These are phyloP conservation scores for Fraxinus cuspidata DNA, from an alignment of 257 asterid genomes.

Conservation along the genomic window DNA sequence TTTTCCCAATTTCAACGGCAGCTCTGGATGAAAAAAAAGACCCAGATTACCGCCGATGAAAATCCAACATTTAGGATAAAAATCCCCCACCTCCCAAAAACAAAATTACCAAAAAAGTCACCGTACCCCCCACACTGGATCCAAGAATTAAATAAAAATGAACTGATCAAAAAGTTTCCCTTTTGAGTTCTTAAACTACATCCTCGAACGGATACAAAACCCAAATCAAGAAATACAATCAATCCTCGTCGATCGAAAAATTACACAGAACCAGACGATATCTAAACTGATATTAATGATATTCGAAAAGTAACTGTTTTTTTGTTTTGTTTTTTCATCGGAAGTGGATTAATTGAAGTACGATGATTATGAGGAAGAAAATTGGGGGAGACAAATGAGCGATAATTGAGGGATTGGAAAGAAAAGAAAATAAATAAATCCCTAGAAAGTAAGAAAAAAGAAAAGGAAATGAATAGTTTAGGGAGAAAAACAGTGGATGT, in stretches of 20 bases:
- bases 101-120: background rate
- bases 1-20: constrained; percentile 18
- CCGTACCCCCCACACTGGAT: constrained; percentile 29
- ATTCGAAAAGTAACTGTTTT: background rate
- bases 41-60: constrained; percentile 6
- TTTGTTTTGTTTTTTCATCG: constrained; percentile 14
- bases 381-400: constrained; percentile 56
- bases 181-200: constrained; percentile 41
- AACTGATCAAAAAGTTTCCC: background rate
- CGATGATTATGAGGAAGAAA: constrained; percentile 1
- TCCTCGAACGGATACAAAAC: constrained; percentile 38
- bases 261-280: constrained; percentile 35
- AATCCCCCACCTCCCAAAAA: constrained; percentile 14
- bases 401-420: constrained; percentile 52
- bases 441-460: background rate
- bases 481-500: background rate
- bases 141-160: background rate
- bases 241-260: constrained; percentile 36
- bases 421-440: background rate
- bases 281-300: constrained; percentile 18
- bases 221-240: constrained; percentile 30
- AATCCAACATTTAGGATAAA: background rate
- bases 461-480: background rate
- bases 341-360: constrained; percentile 23
- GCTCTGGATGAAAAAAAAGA: background rate